Base-by-base conservation (phyloP, 257 asterid species). In the Handroanthus guayacan region DNA sequence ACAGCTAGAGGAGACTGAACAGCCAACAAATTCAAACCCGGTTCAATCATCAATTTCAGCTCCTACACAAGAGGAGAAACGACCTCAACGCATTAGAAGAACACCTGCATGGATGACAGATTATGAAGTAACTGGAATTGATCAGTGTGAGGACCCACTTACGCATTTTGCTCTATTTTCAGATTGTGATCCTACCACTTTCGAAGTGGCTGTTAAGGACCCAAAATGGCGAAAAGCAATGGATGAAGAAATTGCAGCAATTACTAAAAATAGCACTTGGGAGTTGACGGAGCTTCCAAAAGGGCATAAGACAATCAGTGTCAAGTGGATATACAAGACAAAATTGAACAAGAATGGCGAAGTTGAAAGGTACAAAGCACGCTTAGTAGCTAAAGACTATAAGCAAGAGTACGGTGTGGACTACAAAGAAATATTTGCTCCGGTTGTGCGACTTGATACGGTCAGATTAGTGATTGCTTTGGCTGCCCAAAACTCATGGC, bases 381-480 rank as follows among this genome's bases (percentile, higher is more conserved):
- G 62, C 39, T 61, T 73, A n/a, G 70, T 58, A 3, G 78, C 78
- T 3, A 18, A 44, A n/a, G 60, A 47, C 10, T 73, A 45, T 20
- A 44, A 43, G 47, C 60, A 73, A 31, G 13, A 61, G 18, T 20
- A 14, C 37, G 55, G 38, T 0, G 54, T 65, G n/a, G 71, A 65
- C 9, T 63, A 63, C 6, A 63, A 12, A n/a, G 67, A 58, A 72
- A 45, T 72, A 0, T 72, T 57, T 43, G 18, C 69, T 8, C 69
- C 36, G 0, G 55, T 71, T 7, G 67, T 51, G 0, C 14, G 57
- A 3, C 50, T 9, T 8, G 75, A 70, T 11, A 70, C 75, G 2
- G 34, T 70, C 5, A 11, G 36, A 14, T 13, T 70, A 34, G 69
- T 72, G 18, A 41, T 57, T 3, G 58, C 57, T 1, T 2, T 72